Evolutionary conservation across 352 stramenopile genomes (phyloP).

Genomic region (Thalassiosira livingstoniorum): DNA sequence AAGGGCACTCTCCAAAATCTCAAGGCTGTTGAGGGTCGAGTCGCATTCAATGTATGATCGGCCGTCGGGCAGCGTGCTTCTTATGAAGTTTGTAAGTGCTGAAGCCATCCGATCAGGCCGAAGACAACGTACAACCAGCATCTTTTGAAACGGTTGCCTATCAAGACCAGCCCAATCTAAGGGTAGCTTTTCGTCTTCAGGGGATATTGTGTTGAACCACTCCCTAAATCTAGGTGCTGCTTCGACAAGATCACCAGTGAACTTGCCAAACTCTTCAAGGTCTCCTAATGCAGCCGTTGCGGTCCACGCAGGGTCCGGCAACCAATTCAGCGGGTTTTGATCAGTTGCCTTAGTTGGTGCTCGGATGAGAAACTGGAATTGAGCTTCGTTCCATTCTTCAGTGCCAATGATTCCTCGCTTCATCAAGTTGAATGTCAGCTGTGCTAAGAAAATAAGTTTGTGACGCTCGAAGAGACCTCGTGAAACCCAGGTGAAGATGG

Average conservation of each 20-base stretch:
- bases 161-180: constrained; percentile 96
- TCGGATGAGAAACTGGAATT: constrained; percentile 96
- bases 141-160: constrained; percentile 94
- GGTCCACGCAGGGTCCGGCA: constrained; percentile 92
- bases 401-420: constrained; percentile 93
- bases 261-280: constrained; percentile 97
- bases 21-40: constrained; percentile 93
- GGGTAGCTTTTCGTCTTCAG: constrained; percentile 96
- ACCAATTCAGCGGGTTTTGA: constrained; percentile 90
- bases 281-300: constrained; percentile 90
- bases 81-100: constrained; percentile 95
- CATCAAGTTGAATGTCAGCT: constrained; percentile 98
- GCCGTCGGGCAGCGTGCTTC: constrained; percentile 91
- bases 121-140: constrained; percentile 94
- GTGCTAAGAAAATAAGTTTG: constrained; percentile 96
- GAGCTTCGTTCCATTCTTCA: constrained; percentile 92
- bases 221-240: constrained; percentile 95
- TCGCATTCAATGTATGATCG: constrained; percentile 96
- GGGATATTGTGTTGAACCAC: constrained; percentile 97
- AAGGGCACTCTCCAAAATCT: constrained; percentile 96
- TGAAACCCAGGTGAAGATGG: constrained; percentile 96
- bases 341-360: constrained; percentile 86
- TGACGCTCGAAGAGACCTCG: constrained; percentile 95
- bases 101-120: constrained; percentile 94
- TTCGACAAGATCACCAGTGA: constrained; percentile 95